A percentile compares a stretch with the other conserved stretches of the same genome.
These are phyloP conservation scores for Wickerhamomyces ciferrii DNA, from an alignment of 805 yeast species.

Conservation along the genomic window DNA sequence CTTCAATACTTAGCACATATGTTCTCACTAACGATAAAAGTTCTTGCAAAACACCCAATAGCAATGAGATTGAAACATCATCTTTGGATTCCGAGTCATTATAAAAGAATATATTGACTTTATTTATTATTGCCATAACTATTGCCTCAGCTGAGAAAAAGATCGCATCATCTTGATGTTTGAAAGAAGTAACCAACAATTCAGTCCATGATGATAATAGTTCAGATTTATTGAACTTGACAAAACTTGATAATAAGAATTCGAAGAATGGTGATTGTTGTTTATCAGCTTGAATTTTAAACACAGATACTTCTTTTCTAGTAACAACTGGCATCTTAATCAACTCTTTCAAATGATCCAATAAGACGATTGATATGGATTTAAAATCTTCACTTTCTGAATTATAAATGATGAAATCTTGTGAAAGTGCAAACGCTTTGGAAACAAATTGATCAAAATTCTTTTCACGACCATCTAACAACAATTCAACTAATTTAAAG, in stretches of 20 bases:
- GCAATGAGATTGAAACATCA: constrained; percentile 39
- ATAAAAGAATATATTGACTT: constrained; percentile 14
- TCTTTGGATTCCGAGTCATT: constrained; percentile 22
- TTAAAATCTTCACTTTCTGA: constrained; percentile 10
- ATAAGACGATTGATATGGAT: constrained; percentile 15
- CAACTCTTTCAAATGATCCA: constrained; percentile 19
- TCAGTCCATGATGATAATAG: constrained; percentile 16
- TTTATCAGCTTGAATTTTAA: constrained; percentile 6
- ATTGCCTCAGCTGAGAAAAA: constrained; percentile 20
- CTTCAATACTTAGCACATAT: constrained; percentile 49
- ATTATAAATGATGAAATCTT: constrained; percentile 13
- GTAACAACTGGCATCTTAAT: constrained; percentile 11
- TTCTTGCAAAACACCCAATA: constrained; percentile 60
- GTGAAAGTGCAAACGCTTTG: constrained; percentile 32
- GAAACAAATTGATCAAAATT: constrained; percentile 42
- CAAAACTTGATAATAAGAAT: constrained; percentile 18
- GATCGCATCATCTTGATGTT: constrained; percentile 19
- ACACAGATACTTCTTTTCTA: constrained; percentile 9
- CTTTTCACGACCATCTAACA: constrained; percentile 54
- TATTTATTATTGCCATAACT: constrained; percentile 14
- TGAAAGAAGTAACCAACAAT: constrained; percentile 13
- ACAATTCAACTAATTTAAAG: constrained; percentile 37
- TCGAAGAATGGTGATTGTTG: constrained; percentile 13
- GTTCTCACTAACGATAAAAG: constrained; percentile 38
- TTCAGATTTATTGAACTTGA: constrained; percentile 14